Conservation (phyloP, 306 rosid genomes). For the Fagus sylvatica region DNA sequence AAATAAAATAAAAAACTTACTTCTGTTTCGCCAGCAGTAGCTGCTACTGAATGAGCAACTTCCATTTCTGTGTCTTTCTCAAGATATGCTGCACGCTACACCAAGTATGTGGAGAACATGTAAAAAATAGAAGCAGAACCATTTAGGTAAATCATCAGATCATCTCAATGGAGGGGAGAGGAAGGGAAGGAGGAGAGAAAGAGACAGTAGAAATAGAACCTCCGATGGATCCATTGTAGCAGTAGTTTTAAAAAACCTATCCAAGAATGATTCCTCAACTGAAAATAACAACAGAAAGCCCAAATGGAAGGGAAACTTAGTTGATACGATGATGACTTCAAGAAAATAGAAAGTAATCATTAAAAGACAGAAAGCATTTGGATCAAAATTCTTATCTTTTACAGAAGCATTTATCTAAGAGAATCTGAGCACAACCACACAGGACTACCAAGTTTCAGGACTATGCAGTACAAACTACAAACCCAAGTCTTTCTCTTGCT, state of each 20-base stretch:
- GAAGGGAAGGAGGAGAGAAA: slow-evolving; percentile 16
- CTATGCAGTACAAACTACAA: neutral
- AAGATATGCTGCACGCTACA: slow-evolving; percentile 82
- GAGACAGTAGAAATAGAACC: slow-evolving; percentile 46
- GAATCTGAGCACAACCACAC: neutral
- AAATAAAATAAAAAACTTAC: slow-evolving; percentile 29
- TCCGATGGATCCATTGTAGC: slow-evolving; percentile 74
- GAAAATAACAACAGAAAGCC: slow-evolving; percentile 24
- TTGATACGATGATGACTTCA: too few species aligned
- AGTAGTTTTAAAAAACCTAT: slow-evolving; percentile 75
- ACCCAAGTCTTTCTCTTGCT: neutral
- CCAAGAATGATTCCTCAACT: slow-evolving; percentile 86
- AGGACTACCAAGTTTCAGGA: neutral
- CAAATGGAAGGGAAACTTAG: slow-evolving; percentile 7
- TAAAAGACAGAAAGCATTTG: neutral
- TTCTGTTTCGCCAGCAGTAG: slow-evolving; percentile 86
- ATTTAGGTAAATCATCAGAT: neutral
- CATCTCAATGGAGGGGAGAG: neutral
- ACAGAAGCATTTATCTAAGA: neutral
- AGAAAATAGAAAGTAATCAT: neutral
- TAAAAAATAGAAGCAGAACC: slow-evolving; percentile 5
- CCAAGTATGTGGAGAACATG: neutral
- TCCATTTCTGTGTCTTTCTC: slow-evolving; percentile 90
- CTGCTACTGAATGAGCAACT: slow-evolving; percentile 90
- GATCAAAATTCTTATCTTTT: neutral